Conservation (phyloP, 1,139 yeast species). For the Zygosaccharomyces pseudobailii region DNA sequence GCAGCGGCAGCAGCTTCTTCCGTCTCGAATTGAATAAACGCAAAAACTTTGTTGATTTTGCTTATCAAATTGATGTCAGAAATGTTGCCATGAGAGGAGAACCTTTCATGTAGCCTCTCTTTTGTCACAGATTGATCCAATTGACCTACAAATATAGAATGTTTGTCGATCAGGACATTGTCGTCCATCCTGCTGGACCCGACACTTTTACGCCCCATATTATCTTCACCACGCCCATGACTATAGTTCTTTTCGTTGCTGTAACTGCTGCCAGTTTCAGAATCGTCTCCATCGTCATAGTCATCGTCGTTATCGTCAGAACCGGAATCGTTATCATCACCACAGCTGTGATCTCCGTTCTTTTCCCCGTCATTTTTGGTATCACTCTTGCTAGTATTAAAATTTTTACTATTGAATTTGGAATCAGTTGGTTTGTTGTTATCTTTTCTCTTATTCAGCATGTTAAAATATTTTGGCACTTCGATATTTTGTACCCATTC, state of each 20-base stretch:
- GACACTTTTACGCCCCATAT: not conserved
- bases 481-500: constrained; percentile 87
- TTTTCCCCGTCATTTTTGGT: constrained; percentile 2
- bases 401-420: too few species aligned
- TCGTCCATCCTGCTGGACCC: not conserved
- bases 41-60: constrained; percentile 56
- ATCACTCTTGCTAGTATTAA: not conserved
- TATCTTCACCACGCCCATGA: not conserved
- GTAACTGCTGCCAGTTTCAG: not conserved
- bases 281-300: constrained; percentile 14
- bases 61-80: constrained; percentile 47
- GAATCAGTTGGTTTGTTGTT: not conserved
- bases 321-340: constrained; percentile 1
- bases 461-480: constrained; percentile 34
- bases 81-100: constrained; percentile 63
- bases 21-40: constrained; percentile 59
- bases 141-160: constrained; percentile 74
- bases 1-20: constrained; percentile 81
- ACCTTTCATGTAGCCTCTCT: constrained; percentile 51
- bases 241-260: not conserved
- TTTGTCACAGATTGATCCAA: constrained; percentile 51
- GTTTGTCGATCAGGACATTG: constrained; percentile 53
- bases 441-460: constrained; percentile 11
- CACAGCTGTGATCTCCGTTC: constrained; percentile 13
- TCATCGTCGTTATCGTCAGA: constrained; percentile 3